A percentile compares a stretch with the other conserved stretches of the same genome.
Conservation (phyloP, 805 yeast genomes). For the Wickerhamiella vanderwaltii region DNA sequence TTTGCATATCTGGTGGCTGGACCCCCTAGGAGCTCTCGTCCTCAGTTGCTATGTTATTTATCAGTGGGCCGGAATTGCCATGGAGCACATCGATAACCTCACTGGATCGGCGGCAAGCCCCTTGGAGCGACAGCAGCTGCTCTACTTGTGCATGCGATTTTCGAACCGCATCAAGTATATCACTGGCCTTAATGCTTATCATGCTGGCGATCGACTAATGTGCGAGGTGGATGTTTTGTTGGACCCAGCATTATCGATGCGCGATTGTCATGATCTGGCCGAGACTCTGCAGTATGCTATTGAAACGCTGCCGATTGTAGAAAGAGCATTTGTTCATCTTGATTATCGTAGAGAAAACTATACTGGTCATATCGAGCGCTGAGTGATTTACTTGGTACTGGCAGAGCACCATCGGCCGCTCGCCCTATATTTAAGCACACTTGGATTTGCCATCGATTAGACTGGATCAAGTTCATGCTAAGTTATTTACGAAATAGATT, state of each 20-base stretch:
- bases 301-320: slow-evolving; percentile 65
- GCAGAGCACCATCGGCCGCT: not conserved
- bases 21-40: slow-evolving; percentile 58
- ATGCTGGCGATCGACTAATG: slow-evolving; percentile 63
- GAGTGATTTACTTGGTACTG: not conserved
- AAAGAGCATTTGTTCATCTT: slow-evolving; percentile 70
- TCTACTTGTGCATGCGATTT: slow-evolving; percentile 57
- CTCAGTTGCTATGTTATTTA: slow-evolving; percentile 49
- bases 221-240: slow-evolving; percentile 67
- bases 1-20: slow-evolving; percentile 55
- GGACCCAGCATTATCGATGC: slow-evolving; percentile 38
- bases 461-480: not conserved
- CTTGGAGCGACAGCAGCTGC: slow-evolving; percentile 49
- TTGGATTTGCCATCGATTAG: not conserved
- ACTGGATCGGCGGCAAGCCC: slow-evolving; percentile 61
- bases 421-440: not conserved
- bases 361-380: slow-evolving; percentile 27
- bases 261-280: slow-evolving; percentile 69
- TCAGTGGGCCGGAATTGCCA: slow-evolving; percentile 53
- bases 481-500: too few species aligned
- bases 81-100: slow-evolving; percentile 60
- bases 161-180: slow-evolving; percentile 53
- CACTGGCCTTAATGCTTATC: slow-evolving; percentile 58
- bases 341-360: slow-evolving; percentile 36
- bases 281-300: slow-evolving; percentile 72